Percentiles rank a stretch among this genome's conserved stretches.
These are phyloP conservation scores for Citrus cavaleriei DNA, from an alignment of 345 rosid genomes.

Conservation along the genomic window DNA sequence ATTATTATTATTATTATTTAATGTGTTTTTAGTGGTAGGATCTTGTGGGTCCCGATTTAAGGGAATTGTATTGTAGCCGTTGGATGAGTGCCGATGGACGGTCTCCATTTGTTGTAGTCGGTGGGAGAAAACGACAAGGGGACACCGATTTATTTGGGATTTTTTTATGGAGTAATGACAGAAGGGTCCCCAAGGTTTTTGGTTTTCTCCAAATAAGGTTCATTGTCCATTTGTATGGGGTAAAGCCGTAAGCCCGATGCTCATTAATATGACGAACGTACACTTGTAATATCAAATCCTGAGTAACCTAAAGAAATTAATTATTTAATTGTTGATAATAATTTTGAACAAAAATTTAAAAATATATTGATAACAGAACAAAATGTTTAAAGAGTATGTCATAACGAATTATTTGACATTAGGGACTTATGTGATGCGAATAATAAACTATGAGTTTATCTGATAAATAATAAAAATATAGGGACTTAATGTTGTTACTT, in stretches of 20 bases:
- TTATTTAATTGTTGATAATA: too few species aligned
- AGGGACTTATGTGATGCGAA: background rate
- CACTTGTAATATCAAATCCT: too few species aligned
- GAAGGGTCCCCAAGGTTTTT: background rate
- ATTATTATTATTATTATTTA: background rate
- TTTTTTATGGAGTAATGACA: background rate
- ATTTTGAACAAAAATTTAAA: too few species aligned
- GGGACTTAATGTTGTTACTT: background rate
- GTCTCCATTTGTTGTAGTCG: background rate
- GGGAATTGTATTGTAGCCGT: background rate
- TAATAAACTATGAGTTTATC: background rate
- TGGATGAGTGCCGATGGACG: background rate
- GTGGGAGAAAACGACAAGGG: background rate
- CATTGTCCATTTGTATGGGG: background rate
- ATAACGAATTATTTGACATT: too few species aligned
- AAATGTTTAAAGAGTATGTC: too few species aligned
- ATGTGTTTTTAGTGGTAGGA: background rate
- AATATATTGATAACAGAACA: too few species aligned
- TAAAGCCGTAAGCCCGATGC: background rate
- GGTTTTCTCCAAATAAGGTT: background rate
- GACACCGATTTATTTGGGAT: background rate
- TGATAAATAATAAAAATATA: too few species aligned
- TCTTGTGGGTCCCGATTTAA: background rate
- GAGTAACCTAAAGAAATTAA: too few species aligned
- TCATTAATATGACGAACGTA: too few species aligned